Evolutionary conservation across 805 yeast species (phyloP).

Genomic region (Ogataea wickerhamii): DNA sequence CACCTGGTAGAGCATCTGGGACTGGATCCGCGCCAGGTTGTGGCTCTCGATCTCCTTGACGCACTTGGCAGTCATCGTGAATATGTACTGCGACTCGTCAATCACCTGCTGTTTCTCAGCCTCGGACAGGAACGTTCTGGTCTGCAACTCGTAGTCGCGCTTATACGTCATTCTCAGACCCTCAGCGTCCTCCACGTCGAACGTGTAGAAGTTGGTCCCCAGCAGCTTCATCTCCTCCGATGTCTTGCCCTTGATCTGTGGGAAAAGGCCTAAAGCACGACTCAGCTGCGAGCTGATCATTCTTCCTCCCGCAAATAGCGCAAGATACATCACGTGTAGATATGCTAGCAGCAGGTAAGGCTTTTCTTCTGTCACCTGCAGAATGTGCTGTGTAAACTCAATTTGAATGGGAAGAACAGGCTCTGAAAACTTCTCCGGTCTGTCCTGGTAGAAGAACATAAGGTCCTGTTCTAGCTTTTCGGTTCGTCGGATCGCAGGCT

Average conservation of each 20-base stretch:
- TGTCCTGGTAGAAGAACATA: conserved; percentile 59
- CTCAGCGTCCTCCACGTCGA: conserved; percentile 62
- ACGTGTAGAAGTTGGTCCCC: conserved; percentile 71
- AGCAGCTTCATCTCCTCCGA: conserved; percentile 55
- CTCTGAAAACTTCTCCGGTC: conserved; percentile 47
- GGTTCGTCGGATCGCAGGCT: conserved; percentile 64
- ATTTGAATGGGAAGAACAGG: conserved; percentile 64
- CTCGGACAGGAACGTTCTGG: conserved; percentile 69
- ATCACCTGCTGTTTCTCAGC: conserved; percentile 66
- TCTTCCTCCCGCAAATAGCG: conserved; percentile 83
- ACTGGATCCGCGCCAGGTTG: conserved; percentile 55
- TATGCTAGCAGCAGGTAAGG: conserved; percentile 76
- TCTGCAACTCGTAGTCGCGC: conserved; percentile 71
- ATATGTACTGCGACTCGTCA: conserved; percentile 62
- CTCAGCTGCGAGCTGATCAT: conserved; percentile 64
- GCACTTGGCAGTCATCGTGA: conserved; percentile 56
- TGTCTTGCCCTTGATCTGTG: conserved; percentile 63
- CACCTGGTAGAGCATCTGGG: conserved; percentile 51
- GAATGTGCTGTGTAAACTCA: conserved; percentile 59
- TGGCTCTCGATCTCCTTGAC: conserved; percentile 64
- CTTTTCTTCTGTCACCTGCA: conserved; percentile 48
- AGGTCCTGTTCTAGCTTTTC: conserved; percentile 58
- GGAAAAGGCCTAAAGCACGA: conserved; percentile 69
- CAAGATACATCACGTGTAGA: conserved; percentile 81
- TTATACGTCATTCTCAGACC: conserved; percentile 63